phyloP scores from a whole-genome alignment of 768 basidiomycete genomes.

The Lactifluus rugatus region DNA sequence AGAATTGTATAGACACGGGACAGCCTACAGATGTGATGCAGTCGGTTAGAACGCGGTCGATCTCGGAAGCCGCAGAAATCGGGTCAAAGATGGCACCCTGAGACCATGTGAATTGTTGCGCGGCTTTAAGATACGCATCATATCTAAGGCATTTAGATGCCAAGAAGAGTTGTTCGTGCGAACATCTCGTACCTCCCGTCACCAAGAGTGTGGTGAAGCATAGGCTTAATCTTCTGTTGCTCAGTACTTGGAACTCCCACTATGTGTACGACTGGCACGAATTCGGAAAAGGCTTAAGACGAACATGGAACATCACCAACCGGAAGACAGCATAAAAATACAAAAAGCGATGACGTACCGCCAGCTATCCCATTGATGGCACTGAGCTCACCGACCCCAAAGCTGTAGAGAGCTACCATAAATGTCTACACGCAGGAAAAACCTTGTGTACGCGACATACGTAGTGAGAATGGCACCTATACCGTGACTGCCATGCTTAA shows the following conservation, averaged over 20 bases:
- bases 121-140: conserved; percentile 69
- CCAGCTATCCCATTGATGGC: conserved; percentile 81
- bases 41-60: conserved; percentile 69
- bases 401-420: conserved; percentile 33
- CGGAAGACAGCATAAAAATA: neutral
- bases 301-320: neutral
- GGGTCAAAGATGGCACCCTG: conserved; percentile 51
- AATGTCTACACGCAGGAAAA: neutral
- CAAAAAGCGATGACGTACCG: conserved; percentile 31
- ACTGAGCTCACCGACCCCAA: conserved; percentile 90
- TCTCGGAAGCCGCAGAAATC: conserved; percentile 49
- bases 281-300: conserved; percentile 65
- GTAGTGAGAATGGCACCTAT: conserved; percentile 73
- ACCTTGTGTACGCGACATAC: conserved; percentile 28
- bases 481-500: conserved; percentile 49
- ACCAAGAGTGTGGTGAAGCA: conserved; percentile 85
- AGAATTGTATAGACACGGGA: neutral
- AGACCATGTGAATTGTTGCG: conserved; percentile 62
- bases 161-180: neutral
- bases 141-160: conserved; percentile 35
- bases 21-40: conserved; percentile 27
- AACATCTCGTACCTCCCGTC: conserved; percentile 50
- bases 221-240: conserved; percentile 59
- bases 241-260: conserved; percentile 71
- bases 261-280: conserved; percentile 83